Evolutionary conservation across 2,329 filamentous ascomycete genomes (phyloP).

Genomic region (Herpomyces periplanetae): DNA sequence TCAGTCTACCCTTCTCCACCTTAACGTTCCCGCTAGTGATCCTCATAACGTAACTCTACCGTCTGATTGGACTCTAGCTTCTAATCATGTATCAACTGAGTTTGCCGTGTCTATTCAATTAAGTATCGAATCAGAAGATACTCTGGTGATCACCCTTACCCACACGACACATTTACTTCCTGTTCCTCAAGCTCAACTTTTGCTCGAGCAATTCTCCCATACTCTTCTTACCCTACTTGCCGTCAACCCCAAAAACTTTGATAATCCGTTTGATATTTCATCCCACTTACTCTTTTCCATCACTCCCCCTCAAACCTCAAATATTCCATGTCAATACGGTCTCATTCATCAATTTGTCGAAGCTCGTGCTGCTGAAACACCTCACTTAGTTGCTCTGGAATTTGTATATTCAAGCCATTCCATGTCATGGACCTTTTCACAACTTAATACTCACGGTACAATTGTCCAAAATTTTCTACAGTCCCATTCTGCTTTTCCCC

Average conservation of each 20-base stretch:
- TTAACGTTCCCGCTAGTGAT: slow-evolving; percentile 13
- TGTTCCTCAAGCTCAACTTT: slow-evolving; percentile 18
- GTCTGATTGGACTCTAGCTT: no score
- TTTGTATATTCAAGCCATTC: slow-evolving; percentile 21
- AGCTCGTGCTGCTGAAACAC: slow-evolving; percentile 13
- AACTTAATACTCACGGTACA: slow-evolving; percentile 30
- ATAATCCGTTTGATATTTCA: slow-evolving; percentile 8
- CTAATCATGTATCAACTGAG: slow-evolving; percentile 6
- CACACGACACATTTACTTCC: slow-evolving; percentile 24
- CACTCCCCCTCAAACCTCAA: slow-evolving; percentile 16
- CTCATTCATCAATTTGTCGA: slow-evolving; percentile 49
- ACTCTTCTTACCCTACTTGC: slow-evolving; percentile 17
- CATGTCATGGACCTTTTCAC: slow-evolving; percentile 26
- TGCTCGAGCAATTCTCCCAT: slow-evolving; percentile 31
- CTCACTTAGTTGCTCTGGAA: slow-evolving; percentile 26
- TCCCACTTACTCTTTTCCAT: slow-evolving; percentile 19
- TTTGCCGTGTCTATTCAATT: slow-evolving; percentile 49
- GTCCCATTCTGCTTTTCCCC: slow-evolving; percentile 11
- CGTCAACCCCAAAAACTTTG: slow-evolving; percentile 10
- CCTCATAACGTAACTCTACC: no score
- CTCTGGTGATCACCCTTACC: slow-evolving; percentile 21
- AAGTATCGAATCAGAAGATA: slow-evolving; percentile 13
- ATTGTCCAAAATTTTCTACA: slow-evolving; percentile 24
- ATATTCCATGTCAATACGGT: slow-evolving; percentile 15
- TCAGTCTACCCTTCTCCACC: slow-evolving; percentile 51